These are phyloP conservation scores for Backusella mclennaniae DNA, from an alignment of 192 early-diverging fungal species.

Conservation along the genomic window DNA sequence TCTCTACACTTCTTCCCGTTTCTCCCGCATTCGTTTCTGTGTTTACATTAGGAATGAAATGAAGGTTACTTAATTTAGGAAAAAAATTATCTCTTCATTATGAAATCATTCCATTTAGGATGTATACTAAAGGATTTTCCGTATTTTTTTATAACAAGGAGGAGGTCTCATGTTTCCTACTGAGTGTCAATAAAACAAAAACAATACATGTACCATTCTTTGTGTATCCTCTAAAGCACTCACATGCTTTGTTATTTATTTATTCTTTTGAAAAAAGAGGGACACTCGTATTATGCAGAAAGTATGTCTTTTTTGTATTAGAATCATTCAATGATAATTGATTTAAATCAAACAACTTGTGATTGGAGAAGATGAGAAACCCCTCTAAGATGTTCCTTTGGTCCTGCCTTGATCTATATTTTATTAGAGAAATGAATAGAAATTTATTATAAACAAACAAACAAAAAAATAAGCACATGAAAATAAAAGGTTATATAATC, in stretches of 20 bases:
- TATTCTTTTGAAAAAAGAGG: neutral
- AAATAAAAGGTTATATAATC: too few relatives aligned
- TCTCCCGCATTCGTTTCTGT: neutral
- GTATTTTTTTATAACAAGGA: neutral
- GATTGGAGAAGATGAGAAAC: neutral
- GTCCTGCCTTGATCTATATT: neutral
- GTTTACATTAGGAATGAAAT: neutral
- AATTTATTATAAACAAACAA: neutral
- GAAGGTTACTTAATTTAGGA: neutral
- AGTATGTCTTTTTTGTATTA: neutral
- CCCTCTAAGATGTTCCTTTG: neutral
- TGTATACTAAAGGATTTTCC: neutral
- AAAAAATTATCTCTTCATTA: neutral
- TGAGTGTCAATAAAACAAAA: neutral
- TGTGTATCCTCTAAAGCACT: neutral
- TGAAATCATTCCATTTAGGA: neutral
- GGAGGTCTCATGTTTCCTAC: neutral
- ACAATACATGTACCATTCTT: neutral
- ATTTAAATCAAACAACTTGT: too few relatives aligned
- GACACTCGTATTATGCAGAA: neutral
- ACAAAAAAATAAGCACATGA: neutral
- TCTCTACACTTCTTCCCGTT: neutral
- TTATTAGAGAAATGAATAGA: neutral
- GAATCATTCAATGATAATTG: too few relatives aligned
- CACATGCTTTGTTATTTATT: neutral